Conservation (phyloP, 129 eudicot genomes). For the Pittosporum tobira region DNA sequence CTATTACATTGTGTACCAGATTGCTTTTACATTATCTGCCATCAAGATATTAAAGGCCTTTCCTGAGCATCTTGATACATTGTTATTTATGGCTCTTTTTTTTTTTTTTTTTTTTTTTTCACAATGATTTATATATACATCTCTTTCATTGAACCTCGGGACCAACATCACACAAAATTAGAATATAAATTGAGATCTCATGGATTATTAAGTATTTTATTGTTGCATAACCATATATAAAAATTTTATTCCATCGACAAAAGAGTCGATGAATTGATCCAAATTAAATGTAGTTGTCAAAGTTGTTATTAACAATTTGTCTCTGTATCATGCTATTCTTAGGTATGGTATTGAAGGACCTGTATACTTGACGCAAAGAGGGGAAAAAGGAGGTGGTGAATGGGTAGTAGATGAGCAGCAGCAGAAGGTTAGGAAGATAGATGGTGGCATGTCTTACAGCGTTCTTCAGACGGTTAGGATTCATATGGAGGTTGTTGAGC, state of each 20-base stretch:
- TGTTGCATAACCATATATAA: too few relatives aligned
- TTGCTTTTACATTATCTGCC: background rate
- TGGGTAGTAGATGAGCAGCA: slow-evolving; percentile 94
- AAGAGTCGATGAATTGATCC: too few relatives aligned
- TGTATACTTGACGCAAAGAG: slow-evolving; percentile 54
- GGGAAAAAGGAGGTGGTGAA: slow-evolving; percentile 69
- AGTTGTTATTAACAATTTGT: background rate
- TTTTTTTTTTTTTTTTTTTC: too few relatives aligned
- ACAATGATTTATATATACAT: too few relatives aligned
- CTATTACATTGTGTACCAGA: background rate
- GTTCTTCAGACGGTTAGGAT: slow-evolving; percentile 74
- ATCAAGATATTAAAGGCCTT: background rate
- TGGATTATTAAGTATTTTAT: too few relatives aligned
- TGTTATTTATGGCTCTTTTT: too few relatives aligned
- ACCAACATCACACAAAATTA: too few relatives aligned
- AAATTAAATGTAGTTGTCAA: background rate
- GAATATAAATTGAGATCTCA: too few relatives aligned
- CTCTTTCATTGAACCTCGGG: too few relatives aligned
- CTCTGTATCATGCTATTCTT: slow-evolving; percentile 1
- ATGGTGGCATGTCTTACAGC: slow-evolving; percentile 52
- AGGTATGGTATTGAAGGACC: slow-evolving; percentile 99
- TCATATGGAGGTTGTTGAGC: slow-evolving; percentile 90
- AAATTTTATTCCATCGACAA: too few relatives aligned
- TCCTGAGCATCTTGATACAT: too few relatives aligned
- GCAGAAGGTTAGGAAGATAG: slow-evolving; percentile 61